These are phyloP conservation scores for Lipomyces spencermartinsiae DNA, from an alignment of 805 yeast species.

Conservation along the genomic window DNA sequence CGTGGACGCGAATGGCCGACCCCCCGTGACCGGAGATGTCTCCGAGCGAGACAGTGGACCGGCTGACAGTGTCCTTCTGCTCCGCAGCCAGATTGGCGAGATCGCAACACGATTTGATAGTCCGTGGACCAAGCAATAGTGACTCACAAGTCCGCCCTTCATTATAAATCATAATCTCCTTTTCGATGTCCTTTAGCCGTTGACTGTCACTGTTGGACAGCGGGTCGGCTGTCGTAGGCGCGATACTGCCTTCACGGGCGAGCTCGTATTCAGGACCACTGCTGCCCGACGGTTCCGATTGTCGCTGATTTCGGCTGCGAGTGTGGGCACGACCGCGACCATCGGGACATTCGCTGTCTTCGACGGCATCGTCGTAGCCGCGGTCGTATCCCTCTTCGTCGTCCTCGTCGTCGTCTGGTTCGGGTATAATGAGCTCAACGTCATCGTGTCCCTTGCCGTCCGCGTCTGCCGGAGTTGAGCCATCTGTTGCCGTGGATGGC, in stretches of 20 bases:
- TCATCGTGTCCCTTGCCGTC: neutral
- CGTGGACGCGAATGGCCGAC: neutral
- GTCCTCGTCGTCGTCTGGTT: neutral
- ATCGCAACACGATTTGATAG: slow-evolving; percentile 8
- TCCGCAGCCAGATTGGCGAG: neutral
- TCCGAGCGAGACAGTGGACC: neutral
- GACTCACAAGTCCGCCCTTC: neutral
- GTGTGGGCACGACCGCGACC: neutral
- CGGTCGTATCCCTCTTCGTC: neutral
- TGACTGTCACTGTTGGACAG: neutral
- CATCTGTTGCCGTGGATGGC: slow-evolving; percentile 6
- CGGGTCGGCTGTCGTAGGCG: neutral
- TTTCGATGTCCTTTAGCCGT: slow-evolving; percentile 18
- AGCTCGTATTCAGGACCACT: neutral
- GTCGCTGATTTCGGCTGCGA: neutral
- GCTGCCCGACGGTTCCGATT: neutral
- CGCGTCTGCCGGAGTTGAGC: neutral
- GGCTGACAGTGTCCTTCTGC: neutral
- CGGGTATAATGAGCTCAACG: neutral
- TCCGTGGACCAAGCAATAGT: neutral
- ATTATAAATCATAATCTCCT: slow-evolving; percentile 4
- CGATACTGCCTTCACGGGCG: neutral
- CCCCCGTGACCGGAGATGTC: neutral
- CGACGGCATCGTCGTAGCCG: slow-evolving; percentile 11
- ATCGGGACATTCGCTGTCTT: slow-evolving; percentile 5